Percentiles rank a stretch among this genome's conserved stretches.
phyloP scores from a whole-genome alignment of 1,284 basidiomycete species.

The Sphaerobolus stellatus region DNA sequence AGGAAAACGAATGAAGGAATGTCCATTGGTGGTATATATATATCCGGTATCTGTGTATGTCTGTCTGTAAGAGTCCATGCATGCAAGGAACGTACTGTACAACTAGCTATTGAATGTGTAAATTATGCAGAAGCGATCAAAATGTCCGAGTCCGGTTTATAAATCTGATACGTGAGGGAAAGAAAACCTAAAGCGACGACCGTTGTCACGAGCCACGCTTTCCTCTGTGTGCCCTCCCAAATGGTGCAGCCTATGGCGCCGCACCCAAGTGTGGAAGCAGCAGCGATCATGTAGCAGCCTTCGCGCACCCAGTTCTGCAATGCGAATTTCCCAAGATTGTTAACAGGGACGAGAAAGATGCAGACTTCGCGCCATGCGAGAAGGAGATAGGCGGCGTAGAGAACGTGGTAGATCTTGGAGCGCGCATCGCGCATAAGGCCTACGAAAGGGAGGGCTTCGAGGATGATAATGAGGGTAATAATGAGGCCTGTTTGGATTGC shows the following conservation, averaged over 20 bases:
- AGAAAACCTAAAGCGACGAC: slow-evolving; percentile 5
- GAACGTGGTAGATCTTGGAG: slow-evolving; percentile 10
- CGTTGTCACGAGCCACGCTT: slow-evolving; percentile 4
- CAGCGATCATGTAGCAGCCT: slow-evolving; percentile 5
- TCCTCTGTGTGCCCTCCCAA: slow-evolving; percentile 7
- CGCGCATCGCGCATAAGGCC: slow-evolving; percentile 10
- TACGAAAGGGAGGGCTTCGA: slow-evolving; percentile 11
- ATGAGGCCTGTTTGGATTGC: slow-evolving; percentile 9
- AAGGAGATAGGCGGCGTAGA: slow-evolving; percentile 8
- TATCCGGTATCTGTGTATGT: slow-evolving; percentile 1
- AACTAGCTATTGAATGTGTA: too few relatives aligned
- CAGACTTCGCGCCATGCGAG: slow-evolving; percentile 10
- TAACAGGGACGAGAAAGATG: slow-evolving; percentile 1
- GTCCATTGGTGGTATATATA: not conserved
- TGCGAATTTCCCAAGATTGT: slow-evolving; percentile 2
- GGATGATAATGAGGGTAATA: slow-evolving; percentile 9
- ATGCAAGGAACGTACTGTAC: too few relatives aligned
- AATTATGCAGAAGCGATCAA: too few relatives aligned
- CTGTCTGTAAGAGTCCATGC: too few relatives aligned
- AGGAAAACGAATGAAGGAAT: not conserved
- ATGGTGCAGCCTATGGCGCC: slow-evolving; percentile 11
- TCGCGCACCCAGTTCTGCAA: slow-evolving; percentile 7
- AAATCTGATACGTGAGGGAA: slow-evolving; percentile 5
- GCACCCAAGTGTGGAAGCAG: slow-evolving; percentile 3
- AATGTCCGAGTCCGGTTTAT: too few relatives aligned